Conservation (phyloP, 2,329 filamentous ascomycete species). For the Rutstroemia sp. region DNA sequence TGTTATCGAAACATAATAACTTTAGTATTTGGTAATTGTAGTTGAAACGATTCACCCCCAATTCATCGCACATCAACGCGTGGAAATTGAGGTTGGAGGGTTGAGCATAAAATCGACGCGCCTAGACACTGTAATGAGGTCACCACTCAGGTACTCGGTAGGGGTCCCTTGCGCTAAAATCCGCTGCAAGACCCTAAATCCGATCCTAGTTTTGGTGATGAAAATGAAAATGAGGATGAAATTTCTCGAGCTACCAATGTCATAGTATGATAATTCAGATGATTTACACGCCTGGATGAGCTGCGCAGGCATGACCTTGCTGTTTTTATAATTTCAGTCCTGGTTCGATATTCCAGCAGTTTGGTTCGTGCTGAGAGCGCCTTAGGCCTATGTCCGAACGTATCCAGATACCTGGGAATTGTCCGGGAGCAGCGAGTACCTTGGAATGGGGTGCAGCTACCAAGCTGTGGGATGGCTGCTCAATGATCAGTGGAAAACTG, state of each 20-base stretch:
- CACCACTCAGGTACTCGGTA: neutral
- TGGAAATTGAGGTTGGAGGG: neutral
- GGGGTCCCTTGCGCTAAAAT: neutral
- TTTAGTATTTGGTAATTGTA: neutral
- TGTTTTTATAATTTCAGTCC: too few species aligned
- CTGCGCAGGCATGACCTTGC: too few species aligned
- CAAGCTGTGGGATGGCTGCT: too few species aligned
- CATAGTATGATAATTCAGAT: too few species aligned
- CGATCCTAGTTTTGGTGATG: too few species aligned
- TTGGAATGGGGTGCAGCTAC: too few species aligned
- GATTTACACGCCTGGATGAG: too few species aligned
- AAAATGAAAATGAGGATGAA: too few species aligned
- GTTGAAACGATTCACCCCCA: neutral
- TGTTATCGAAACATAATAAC: conserved; percentile 4
- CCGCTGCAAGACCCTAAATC: too few species aligned
- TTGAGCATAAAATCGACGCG: neutral
- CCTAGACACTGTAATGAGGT: neutral
- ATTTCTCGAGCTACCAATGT: too few species aligned
- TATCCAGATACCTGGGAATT: neutral
- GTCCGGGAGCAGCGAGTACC: too few species aligned
- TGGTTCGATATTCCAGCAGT: neutral
- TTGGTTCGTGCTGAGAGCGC: neutral
- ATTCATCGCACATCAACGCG: neutral
- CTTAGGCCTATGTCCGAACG: neutral
- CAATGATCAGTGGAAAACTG: too few species aligned